Evolutionary conservation across 441 rosid species (phyloP).

Genomic region (Aquilaria agallochum): DNA sequence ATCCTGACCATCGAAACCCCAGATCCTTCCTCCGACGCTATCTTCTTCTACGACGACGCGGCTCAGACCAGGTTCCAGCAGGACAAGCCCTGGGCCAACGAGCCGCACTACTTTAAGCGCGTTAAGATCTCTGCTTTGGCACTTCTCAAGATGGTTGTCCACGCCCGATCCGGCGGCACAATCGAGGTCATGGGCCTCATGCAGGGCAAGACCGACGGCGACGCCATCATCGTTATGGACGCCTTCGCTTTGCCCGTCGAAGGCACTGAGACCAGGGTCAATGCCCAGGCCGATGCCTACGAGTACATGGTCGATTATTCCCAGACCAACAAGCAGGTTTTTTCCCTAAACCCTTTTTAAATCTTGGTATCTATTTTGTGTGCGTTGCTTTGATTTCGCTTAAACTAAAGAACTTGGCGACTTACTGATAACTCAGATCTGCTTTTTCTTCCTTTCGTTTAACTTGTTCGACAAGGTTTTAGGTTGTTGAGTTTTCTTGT

Average conservation of each 20-base stretch:
- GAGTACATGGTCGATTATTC: conserved; percentile 98
- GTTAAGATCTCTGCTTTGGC: conserved; percentile 98
- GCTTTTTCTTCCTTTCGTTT: no score
- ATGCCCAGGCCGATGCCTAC: conserved; percentile 97
- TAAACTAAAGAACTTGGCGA: no score
- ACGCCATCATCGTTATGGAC: conserved; percentile 95
- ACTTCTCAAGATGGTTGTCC: conserved; percentile 96
- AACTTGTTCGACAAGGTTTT: no score
- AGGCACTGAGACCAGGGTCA: conserved; percentile 98
- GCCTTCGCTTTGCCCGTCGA: conserved; percentile 98
- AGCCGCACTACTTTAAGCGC: conserved; percentile 94
- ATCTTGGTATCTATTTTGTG: background rate
- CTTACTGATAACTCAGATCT: no score
- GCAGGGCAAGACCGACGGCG: conserved; percentile 99
- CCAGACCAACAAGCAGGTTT: conserved; percentile 91
- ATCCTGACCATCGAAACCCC: conserved; percentile 52
- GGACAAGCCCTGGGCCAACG: conserved; percentile 93
- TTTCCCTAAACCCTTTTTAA: background rate
- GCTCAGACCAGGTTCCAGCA: conserved; percentile 73
- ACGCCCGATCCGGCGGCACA: conserved; percentile 99
- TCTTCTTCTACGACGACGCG: conserved; percentile 79
- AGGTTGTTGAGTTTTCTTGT: no score
- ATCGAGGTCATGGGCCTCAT: conserved; percentile 98
- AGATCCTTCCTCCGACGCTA: conserved; percentile 59
- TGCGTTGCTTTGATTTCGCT: background rate